Evolutionary conservation across 345 rosid species (phyloP).

Genomic region (Lenwebbia sp.): DNA sequence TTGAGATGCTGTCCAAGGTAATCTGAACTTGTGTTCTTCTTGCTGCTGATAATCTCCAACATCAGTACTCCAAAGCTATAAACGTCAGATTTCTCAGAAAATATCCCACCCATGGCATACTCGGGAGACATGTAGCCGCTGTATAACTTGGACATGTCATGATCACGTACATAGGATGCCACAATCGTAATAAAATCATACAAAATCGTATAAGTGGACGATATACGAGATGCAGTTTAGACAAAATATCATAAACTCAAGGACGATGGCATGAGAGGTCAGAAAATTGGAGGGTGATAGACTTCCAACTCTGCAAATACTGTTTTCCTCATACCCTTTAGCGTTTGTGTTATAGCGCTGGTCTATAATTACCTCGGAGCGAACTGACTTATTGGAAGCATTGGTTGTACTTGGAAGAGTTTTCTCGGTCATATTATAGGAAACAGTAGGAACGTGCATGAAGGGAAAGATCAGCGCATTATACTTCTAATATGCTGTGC

Average conservation of each 20-base stretch:
- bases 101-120: constrained; percentile 1
- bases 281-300: background rate
- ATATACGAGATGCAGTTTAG: background rate
- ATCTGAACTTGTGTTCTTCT: background rate
- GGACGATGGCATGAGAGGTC: background rate
- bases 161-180: background rate
- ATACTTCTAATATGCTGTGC: background rate
- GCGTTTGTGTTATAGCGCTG: background rate
- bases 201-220: no score
- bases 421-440: background rate
- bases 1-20: background rate
- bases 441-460: background rate
- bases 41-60: background rate
- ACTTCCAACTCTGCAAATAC: background rate
- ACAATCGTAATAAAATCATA: background rate
- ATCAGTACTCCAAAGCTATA: background rate
- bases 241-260: no score
- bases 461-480: background rate
- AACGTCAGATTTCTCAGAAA: constrained; percentile 1
- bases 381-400: background rate
- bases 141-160: background rate
- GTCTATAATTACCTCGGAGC: background rate
- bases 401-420: background rate
- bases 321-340: background rate
- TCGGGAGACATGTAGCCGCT: constrained; percentile 2